Evolutionary conservation across 306 rosid species (phyloP), one percentile per base, ranked within the genome.

Genomic region (Quercus wislizeni): DNA sequence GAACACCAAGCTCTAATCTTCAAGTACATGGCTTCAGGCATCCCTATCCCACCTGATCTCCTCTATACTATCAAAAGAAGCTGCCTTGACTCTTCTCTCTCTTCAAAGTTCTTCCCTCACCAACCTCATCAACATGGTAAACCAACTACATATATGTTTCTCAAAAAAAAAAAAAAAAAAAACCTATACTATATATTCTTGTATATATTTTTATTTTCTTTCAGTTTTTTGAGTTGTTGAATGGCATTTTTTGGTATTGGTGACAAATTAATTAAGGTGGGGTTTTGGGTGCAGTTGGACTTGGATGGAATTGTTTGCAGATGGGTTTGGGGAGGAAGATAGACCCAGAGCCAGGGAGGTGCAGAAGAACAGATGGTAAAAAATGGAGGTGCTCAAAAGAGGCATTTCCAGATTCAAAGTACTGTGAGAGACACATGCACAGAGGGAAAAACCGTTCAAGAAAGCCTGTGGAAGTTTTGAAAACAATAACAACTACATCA

Each of bases 401-500:
- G 69, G 99, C 99, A 4, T 95, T 84, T 80, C 92, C 92, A 63
- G 97, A 92, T 86, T 95, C 99, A 0, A 95, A 95, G 73, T 95
- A 95, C 93, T 95, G 99, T 61, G 98, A 95, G 85, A 95, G 97
- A 78, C 99, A 95, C 96, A 95, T 95, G 99, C 99, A 95, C 67
- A 91, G 99, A 91, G 99, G 99, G n/a, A 95, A 95, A 31, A 93
- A 95, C 88, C 99, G 99, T 92, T 90, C 97, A 90, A 95, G 99
- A 95, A 95, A 95, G 94, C 99, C 95, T 87, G 95, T 90, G 93
- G 98, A 92, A 89, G 86, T 85, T 79, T 84, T 89, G 82, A 92
- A 91, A 86, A 74, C 92, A 80, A 52, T 96, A 76, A 65, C 84
- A 27, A 7, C 80, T 55, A 1, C 73, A 19, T 41, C 46, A 41